Evolutionary conservation across 225 moss, liverwort and hornwort genomes (phyloP), one percentile per base, ranked within the genome.

Genomic region (Bryum argenteum): DNA sequence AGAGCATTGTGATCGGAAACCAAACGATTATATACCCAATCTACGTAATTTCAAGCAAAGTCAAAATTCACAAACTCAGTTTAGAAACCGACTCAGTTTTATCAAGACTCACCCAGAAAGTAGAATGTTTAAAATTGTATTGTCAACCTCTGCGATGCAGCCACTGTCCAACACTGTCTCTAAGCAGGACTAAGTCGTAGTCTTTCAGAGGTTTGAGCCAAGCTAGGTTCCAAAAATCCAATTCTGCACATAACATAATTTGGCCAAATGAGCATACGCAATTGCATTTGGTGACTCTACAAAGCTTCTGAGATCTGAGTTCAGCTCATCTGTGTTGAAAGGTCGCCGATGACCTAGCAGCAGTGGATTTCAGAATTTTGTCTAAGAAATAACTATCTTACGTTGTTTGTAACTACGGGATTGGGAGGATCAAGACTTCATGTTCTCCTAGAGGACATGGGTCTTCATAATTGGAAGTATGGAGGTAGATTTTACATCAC

Each of bases 151-250:
- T 22, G 8, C 26, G 19, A 22, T 62, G 22, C 62, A 63, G 26
- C 39, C 23, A 19, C 61, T 58, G 28, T 63, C 21, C 12, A n/a
- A 12, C 23, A 44, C 11, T 63, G 13, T 45, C 3, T 52, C 63
- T 13, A 54, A 82, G 39, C 0, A 68, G 63, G 68, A 67, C 39
- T 71, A 38, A 9, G 55, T 66, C 57, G 71, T 62, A 54, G 15
- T 61, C 41, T 44, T 26, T 45, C 67, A 21, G 71, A 26, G 67
- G 67, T 15, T 67, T 13, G 63, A 37, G 39, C 77, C 63, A 85
- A 79, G 61, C 85, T 81, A 15, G 81, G 81, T 62, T 85, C 85
- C 73, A 85, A 61, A 64, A 85, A 85, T 66, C 79, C 85, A 52
- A 81, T 65, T 47, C 85, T 85, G 85, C 75, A 18, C 70, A 59